Evolutionary conservation across 1,284 basidiomycete genomes (phyloP).

Genomic region (Amylostereum areolatum): DNA sequence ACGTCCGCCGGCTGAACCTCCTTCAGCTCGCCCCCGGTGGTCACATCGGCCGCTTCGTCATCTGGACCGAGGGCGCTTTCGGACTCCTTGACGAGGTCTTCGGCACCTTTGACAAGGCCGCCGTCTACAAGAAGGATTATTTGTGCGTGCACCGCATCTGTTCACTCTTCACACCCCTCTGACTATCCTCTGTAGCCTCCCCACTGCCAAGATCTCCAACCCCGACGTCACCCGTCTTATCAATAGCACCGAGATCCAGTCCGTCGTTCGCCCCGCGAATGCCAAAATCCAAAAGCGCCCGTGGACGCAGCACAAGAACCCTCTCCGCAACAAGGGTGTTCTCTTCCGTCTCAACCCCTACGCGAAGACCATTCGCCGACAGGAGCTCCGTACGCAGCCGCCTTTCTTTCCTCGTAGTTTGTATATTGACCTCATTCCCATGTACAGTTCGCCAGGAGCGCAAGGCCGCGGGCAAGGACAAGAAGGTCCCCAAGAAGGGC

Average conservation of each 20-base stretch:
- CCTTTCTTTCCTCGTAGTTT: slow-evolving; percentile 18
- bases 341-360: slow-evolving; percentile 99
- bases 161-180: slow-evolving; percentile 4
- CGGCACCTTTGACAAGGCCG: slow-evolving; percentile 84
- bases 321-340: slow-evolving; percentile 91
- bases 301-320: slow-evolving; percentile 99
- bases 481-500: slow-evolving; percentile 41
- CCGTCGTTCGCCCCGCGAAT: slow-evolving; percentile 86
- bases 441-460: slow-evolving; percentile 75
- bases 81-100: slow-evolving; percentile 91
- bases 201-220: slow-evolving; percentile 94
- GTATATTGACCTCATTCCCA: slow-evolving; percentile 4
- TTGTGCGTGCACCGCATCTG: slow-evolving; percentile 39
- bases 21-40: slow-evolving; percentile 99
- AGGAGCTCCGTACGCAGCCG: slow-evolving; percentile 66
- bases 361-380: slow-evolving; percentile 88
- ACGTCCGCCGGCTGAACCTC: slow-evolving; percentile 93
- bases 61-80: slow-evolving; percentile 99
- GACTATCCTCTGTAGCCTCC: slow-evolving; percentile 50
- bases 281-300: slow-evolving; percentile 83
- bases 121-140: slow-evolving; percentile 92
- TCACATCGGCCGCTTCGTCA: slow-evolving; percentile 97
- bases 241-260: slow-evolving; percentile 97
- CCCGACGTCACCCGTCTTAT: slow-evolving; percentile 97
- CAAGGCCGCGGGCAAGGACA: slow-evolving; percentile 27